These are phyloP conservation scores for Coccinonectria pachysandricola DNA, from an alignment of 2,329 filamentous ascomycete species.

Conservation along the genomic window DNA sequence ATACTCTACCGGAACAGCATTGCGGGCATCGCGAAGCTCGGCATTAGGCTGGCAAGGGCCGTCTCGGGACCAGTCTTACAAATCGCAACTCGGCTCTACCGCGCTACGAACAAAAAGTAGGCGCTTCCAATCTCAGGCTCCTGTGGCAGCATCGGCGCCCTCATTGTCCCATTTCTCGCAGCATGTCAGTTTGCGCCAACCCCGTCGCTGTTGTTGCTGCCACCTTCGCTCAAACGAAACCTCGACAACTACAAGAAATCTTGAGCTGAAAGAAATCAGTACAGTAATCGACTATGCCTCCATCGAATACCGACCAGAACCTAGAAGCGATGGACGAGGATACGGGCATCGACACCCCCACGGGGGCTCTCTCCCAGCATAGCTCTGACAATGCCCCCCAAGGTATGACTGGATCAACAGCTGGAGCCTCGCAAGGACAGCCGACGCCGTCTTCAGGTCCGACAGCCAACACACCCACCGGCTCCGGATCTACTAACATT, in stretches of 20 bases:
- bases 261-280: no score
- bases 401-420: constrained; percentile 14
- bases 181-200: constrained; percentile 18
- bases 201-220: constrained; percentile 8
- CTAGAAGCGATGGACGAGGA: constrained; percentile 23
- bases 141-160: constrained; percentile 4
- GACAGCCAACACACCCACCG: constrained; percentile 17
- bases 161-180: no score
- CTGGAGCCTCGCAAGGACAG: constrained; percentile 20
- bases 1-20: no score
- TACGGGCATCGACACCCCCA: constrained; percentile 19
- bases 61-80: no score
- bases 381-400: constrained; percentile 27
- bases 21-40: no score
- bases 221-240: no score
- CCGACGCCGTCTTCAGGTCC: constrained; percentile 20
- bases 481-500: constrained; percentile 12
- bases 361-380: constrained; percentile 20
- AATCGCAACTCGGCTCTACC: no score
- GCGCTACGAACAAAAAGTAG: no score
- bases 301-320: constrained; percentile 4
- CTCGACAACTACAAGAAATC: no score
- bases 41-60: no score
- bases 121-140: no score
- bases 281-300: no score